These are phyloP conservation scores for Alliaria petiolata DNA, from an alignment of 345 rosid species.

Conservation along the genomic window DNA sequence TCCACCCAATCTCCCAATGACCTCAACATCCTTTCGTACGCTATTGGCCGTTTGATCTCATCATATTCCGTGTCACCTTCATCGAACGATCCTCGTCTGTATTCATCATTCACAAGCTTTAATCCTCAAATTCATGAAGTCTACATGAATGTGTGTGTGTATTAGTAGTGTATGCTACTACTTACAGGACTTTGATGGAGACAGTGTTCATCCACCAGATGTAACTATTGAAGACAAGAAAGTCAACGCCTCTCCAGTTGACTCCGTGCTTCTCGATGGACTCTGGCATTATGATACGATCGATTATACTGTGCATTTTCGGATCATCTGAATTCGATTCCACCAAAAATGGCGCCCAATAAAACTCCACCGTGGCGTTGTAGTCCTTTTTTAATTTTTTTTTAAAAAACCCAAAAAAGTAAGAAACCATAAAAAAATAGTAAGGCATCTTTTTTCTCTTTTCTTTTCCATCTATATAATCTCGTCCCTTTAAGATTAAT, in stretches of 20 bases:
- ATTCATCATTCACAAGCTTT: conserved; percentile 28
- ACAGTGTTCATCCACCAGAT: conserved; percentile 98
- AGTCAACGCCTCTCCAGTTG: conserved; percentile 84
- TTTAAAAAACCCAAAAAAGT: no score
- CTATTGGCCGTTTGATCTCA: conserved; percentile 69
- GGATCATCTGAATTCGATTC: conserved; percentile 95
- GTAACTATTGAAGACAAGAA: conserved; percentile 82
- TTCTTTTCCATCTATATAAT: no score
- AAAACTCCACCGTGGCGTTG: conserved; percentile 89
- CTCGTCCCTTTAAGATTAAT: no score
- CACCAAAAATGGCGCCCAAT: conserved; percentile 96
- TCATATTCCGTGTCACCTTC: conserved; percentile 67
- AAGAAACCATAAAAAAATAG: neutral
- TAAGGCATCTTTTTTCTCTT: no score
- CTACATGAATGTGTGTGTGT: neutral
- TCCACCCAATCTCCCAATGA: conserved; percentile 92
- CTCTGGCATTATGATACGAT: conserved; percentile 81
- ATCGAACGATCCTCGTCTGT: conserved; percentile 85
- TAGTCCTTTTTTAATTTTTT: conserved; percentile 53
- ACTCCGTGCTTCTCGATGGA: conserved; percentile 76
- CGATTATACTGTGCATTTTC: conserved; percentile 56
- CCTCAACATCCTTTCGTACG: conserved; percentile 56
- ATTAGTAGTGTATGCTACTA: neutral
- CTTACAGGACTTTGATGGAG: conserved; percentile 79
- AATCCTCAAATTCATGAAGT: conserved; percentile 40